Percentiles rank a stretch among this genome's conserved stretches.
phyloP scores from a whole-genome alignment of 768 basidiomycete species.

The Amanita muscaria region DNA sequence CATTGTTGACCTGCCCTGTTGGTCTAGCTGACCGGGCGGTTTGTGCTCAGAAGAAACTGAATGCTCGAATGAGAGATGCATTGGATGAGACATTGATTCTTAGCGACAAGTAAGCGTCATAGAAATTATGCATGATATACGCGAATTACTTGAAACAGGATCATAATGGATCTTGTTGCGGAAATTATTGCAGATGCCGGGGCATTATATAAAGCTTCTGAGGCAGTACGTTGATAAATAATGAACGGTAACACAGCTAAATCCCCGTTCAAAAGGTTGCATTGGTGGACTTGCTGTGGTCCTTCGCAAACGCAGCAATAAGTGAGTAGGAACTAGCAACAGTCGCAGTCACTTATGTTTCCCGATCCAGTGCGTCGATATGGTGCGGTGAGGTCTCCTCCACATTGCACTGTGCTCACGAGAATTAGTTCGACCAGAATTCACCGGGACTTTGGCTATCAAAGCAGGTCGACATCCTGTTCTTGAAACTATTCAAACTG shows the following conservation, averaged over 20 bases:
- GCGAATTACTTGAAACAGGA: conserved; percentile 31
- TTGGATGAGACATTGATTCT: conserved; percentile 84
- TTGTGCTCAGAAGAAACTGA: conserved; percentile 68
- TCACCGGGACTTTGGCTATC: conserved; percentile 83
- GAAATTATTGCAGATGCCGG: conserved; percentile 67
- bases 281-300: conserved; percentile 82
- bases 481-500: conserved; percentile 62
- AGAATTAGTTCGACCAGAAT: conserved; percentile 74
- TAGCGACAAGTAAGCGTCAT: conserved; percentile 56
- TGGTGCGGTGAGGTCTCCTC: conserved; percentile 28
- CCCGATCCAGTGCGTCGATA: conserved; percentile 36
- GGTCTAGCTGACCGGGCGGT: no score
- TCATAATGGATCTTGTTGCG: conserved; percentile 69
- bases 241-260: background rate
- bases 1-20: background rate
- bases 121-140: background rate
- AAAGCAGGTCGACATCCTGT: conserved; percentile 87
- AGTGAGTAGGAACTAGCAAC: conserved; percentile 35
- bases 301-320: conserved; percentile 78
- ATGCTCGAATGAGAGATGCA: conserved; percentile 83
- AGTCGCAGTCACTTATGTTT: background rate
- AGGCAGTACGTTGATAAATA: conserved; percentile 53
- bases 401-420: no score
- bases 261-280: conserved; percentile 48
- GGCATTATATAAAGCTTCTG: conserved; percentile 82